Evolutionary conservation across 1,139 yeast species (phyloP), one percentile per base, ranked within the genome.

Genomic region (Taphrina sp.): DNA sequence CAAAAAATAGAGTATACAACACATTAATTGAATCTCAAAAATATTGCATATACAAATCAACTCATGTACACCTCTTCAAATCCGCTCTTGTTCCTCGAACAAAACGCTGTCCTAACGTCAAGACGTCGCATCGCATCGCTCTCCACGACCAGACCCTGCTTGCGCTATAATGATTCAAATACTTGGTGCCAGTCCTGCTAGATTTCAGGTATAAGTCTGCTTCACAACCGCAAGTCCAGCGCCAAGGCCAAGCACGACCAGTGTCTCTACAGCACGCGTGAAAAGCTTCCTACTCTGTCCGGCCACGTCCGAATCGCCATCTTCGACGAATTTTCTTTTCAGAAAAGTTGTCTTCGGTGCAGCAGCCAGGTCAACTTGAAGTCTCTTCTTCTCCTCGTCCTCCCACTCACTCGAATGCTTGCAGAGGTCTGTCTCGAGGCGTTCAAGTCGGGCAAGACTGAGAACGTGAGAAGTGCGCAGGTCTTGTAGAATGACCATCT

Each of bases 381-480:
- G 19, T 14, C 47, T 16, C 14, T 29, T 33, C 28, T 43, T 29
- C 28, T 43, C 47, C 19, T 20, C 24, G 12, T 22, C 26, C 22
- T 43, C 47, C 47, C 47, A 43, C 16, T 29, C n/a, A 26, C 31
- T 38, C 14, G 47, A 43, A 14, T 43, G 37, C 17, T 43, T 29
- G 28, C 47, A 43, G 17, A 31, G n/a, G 17, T 43, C 47, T 3
- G 12, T 12, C 38, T 43, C 47, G 5, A 43, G 17, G 12, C 17
- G 14, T 23, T 43, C 47, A 22, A 43, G 29, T 7, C 47, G 29
- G 3, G 47, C 37, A 7, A 43, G 47, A 22, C 29, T 43, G 19
- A 17, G 4, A 12, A 38, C 37, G 10, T 23, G 47, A 10, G 16
- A 7, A n/a, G 28, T 22, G 12, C 47, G 47, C 10, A 43, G 29